Evolutionary conservation across 2,329 filamentous ascomycete species (phyloP), one percentile per base, ranked within the genome.

Genomic region (Aureobasidium pullulans): DNA sequence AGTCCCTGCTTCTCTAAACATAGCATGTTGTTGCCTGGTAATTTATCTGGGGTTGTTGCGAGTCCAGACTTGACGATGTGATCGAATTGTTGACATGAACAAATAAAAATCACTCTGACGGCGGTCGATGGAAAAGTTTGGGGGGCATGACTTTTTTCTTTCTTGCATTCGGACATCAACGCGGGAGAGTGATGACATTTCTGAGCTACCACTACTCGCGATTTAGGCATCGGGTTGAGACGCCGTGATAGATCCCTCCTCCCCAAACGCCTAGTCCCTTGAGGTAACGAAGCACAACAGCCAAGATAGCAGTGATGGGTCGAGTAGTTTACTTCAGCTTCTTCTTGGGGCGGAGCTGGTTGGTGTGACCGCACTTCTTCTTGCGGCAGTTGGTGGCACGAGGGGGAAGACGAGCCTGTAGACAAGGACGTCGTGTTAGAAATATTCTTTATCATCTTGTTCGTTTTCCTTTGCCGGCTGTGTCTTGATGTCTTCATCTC

Each of bases 341-440:
- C 92, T 99, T 99, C 93, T 99, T 99, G 80, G 94, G 94, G 82
- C 94, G 90, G 78, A 99, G 90, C 87, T 99, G 94, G 90, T 97
- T 97, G 83, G 88, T 96, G 88, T 97, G 94, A 67, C 94, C 94
- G 81, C 93, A 97, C 87, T 97, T 97, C 84, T 92, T 92, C 91
- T 97, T 97, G 75, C 92, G 86, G 90, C 94, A 99, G 89, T 99
- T 99, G 86, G 93, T 97, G 73, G 94, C 94, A 86, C 94, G 90
- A 70, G 93, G 93, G 69, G 93, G 93, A 67, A 97, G 91, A 79
- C 93, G 92, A 68, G 84, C 83, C 79, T 83, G 64, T 42, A 46
- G 47, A 60, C 39, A 40, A 16, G 37, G 56, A 28, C 32, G 39
- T 23, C 43, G 32, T 59, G 56, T 59, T 62, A 44, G 65, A 84